Percentiles rank a stretch among this genome's conserved stretches.
phyloP scores from a whole-genome alignment of 352 stramenopile genomes.

The Globisporangium polare region DNA sequence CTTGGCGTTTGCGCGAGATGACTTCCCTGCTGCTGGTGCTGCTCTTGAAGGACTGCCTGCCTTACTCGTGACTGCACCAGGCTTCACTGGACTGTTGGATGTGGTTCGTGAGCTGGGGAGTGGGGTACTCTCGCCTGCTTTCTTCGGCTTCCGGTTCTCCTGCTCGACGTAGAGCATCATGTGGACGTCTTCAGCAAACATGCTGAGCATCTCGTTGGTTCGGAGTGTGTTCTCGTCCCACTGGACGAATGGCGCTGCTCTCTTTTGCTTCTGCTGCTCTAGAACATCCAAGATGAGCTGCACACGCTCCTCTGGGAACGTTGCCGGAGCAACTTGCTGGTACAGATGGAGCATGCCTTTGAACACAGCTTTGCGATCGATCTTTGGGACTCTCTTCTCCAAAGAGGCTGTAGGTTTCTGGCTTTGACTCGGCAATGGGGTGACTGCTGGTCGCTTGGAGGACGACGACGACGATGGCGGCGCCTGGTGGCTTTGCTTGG shows the following conservation, averaged over 20 bases:
- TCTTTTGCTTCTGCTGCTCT: conserved; percentile 28
- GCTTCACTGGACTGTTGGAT: conserved; percentile 7
- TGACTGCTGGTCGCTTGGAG: conserved; percentile 11
- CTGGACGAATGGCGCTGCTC: conserved; percentile 29
- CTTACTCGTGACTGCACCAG: conserved; percentile 6
- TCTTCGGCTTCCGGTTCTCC: conserved; percentile 58
- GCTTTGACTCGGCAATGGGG: background rate
- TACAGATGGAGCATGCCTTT: conserved; percentile 36
- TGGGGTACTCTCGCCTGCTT: conserved; percentile 15
- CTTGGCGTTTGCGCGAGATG: background rate
- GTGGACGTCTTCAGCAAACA: conserved; percentile 61
- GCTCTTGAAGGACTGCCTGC: conserved; percentile 3
- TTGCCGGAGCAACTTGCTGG: conserved; percentile 25
- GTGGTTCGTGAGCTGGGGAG: background rate
- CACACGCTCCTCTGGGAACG: conserved; percentile 44
- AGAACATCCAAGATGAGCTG: conserved; percentile 37
- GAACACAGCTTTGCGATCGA: conserved; percentile 28
- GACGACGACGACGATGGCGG: background rate
- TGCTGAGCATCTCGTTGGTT: conserved; percentile 52
- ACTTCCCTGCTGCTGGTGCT: background rate
- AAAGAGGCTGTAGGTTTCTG: background rate
- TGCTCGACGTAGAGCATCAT: conserved; percentile 51
- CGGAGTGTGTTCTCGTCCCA: conserved; percentile 51
- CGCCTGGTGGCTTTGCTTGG: conserved; percentile 1
- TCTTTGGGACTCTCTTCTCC: conserved; percentile 6